Base-by-base conservation (phyloP, 331 rosid species). In the Acacia pycnantha region DNA sequence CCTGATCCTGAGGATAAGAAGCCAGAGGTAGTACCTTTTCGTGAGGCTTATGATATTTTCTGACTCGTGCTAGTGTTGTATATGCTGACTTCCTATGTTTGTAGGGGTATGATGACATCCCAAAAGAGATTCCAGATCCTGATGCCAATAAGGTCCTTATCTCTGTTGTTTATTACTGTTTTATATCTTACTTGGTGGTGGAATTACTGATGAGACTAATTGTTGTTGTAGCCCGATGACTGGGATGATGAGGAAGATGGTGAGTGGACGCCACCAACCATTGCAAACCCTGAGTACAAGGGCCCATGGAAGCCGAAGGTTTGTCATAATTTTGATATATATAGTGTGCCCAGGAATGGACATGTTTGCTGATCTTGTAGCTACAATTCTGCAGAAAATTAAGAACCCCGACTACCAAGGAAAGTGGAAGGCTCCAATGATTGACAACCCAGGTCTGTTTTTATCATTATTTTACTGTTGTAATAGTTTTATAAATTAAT, bases 181-280 rank as follows among this genome's bases (percentile, higher is more conserved):
- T 37, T 68, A 11, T 67, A 47, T 79, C 8, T 53, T 40, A 43
- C 73, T 51, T 37, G 56, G 37, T 24, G 54, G 44, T 61, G 4
- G 41, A 24, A 70, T 74, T 84, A 66, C 86, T 88, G 31, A 84
- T 77, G 19, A 66, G 67, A 29, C n/a, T 77, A 22, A 37, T 71
- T 81, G 81, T 81, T 80, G 68, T 58, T 86, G 82, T 87, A 96
- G 99, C 98, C 99, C 0, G 98, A 96, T 79, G 99, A 96, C 73
- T 96, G 99, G 99, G 98, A 96, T 90, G 99, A 96, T 79, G 98
- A 92, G 88, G 99, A 96, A 90, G 99, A 96, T 87, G 99, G 99
- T 86, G 98, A 96, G 87, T 96, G 99, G 99, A 93, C 98, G 2
- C 75, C 97, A 66, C 99, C 99, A 83, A 96, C 99, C 88, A 87